phyloP scores from a whole-genome alignment of 441 rosid species.

The Eruca vesicaria region DNA sequence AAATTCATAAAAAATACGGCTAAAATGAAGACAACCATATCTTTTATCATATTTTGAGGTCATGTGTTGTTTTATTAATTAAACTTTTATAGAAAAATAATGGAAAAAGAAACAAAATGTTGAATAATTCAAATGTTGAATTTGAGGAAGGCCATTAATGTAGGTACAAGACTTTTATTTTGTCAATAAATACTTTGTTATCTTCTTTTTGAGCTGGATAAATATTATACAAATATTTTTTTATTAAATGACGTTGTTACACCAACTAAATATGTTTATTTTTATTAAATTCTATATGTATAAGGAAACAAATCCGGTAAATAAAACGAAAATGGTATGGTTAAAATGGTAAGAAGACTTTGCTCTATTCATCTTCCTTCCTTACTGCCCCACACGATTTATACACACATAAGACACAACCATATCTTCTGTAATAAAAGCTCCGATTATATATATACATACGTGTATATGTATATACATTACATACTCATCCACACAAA shows the following conservation, averaged over 20 bases:
- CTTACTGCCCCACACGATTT: conserved; percentile 28
- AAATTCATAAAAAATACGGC: neutral
- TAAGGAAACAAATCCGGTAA: neutral
- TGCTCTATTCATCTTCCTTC: conserved; percentile 9
- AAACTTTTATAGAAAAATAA: too few species aligned
- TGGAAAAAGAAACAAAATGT: too few species aligned
- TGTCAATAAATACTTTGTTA: neutral
- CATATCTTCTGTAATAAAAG: conserved; percentile 10
- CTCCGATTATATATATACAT: neutral
- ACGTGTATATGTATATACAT: too few species aligned
- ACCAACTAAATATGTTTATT: neutral
- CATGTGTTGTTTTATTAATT: neutral
- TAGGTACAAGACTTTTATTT: neutral
- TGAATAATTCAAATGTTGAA: neutral
- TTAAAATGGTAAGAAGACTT: neutral
- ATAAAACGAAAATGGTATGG: neutral
- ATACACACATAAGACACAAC: conserved; percentile 15
- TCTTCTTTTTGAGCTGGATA: neutral
- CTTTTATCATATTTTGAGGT: neutral
- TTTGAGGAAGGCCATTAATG: conserved; percentile 12
- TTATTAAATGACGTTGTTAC: too few species aligned
- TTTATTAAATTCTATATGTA: neutral
- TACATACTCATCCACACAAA: too few species aligned
- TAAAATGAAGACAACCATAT: neutral
- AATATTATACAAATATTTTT: too few species aligned